Evolutionary conservation across 2,329 filamentous ascomycete genomes (phyloP).

Genomic region (Delphinella strobiligena): DNA sequence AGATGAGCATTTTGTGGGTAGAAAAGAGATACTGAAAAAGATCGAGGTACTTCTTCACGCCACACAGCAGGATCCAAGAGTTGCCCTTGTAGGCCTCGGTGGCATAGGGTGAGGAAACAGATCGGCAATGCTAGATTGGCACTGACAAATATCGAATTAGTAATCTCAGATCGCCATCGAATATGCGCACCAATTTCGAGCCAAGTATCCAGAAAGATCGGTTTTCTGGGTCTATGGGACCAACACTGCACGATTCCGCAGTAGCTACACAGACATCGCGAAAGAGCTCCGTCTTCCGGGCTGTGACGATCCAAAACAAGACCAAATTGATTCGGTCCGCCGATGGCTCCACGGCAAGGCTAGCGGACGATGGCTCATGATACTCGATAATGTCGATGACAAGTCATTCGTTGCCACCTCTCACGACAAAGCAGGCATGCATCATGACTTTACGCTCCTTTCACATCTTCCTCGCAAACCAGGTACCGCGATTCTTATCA

Average conservation of each 20-base stretch:
- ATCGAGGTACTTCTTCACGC: background rate
- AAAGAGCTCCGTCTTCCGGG: background rate
- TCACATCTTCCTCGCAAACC: background rate
- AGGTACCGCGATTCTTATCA: background rate
- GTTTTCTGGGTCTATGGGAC: background rate
- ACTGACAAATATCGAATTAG: background rate
- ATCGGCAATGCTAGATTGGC: background rate
- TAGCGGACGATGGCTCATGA: background rate
- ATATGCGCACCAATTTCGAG: background rate
- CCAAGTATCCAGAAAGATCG: background rate
- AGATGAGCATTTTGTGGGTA: background rate
- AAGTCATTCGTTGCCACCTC: background rate
- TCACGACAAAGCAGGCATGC: background rate
- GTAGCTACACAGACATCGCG: background rate
- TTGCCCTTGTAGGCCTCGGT: background rate
- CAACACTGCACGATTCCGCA: background rate
- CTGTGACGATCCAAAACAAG: background rate
- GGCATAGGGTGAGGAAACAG: background rate
- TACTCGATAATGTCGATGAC: background rate
- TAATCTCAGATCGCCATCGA: background rate
- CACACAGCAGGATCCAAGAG: too few relatives aligned
- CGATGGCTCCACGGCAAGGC: background rate
- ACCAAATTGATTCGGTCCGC: background rate
- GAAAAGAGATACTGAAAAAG: background rate
- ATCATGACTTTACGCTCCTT: background rate